These are phyloP conservation scores for Colletotrichum nymphaeae DNA, from an alignment of 2,329 filamentous ascomycete genomes.

Conservation along the genomic window DNA sequence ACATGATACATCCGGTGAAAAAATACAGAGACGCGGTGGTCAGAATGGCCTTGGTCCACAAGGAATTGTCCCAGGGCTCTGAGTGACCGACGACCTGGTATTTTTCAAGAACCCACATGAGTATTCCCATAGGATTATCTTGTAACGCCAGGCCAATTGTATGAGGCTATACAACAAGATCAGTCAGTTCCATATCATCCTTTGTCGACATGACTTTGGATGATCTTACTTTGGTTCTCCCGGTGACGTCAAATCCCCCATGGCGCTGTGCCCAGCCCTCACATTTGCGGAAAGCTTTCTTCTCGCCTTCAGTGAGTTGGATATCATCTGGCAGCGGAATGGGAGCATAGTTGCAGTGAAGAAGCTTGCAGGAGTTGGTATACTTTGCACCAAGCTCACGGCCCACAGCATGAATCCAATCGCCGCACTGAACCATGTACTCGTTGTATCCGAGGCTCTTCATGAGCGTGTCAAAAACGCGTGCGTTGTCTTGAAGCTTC, in stretches of 20 bases:
- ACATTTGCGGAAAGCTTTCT: conserved; percentile 41
- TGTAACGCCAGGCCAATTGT: conserved; percentile 54
- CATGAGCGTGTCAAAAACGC: conserved; percentile 51
- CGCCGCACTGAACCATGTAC: conserved; percentile 52
- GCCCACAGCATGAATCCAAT: conserved; percentile 54
- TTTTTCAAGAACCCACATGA: conserved; percentile 57
- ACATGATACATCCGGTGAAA: conserved; percentile 40
- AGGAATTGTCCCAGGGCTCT: conserved; percentile 33
- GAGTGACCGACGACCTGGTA: conserved; percentile 33
- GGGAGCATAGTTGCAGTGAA: conserved; percentile 55
- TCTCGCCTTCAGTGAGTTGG: conserved; percentile 46
- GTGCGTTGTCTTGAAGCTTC: conserved; percentile 50
- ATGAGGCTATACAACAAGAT: conserved; percentile 43
- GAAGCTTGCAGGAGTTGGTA: conserved; percentile 47
- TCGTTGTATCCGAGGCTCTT: conserved; percentile 51
- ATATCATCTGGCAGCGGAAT: conserved; percentile 45
- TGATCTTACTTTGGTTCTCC: conserved; percentile 46
- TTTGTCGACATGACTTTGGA: background rate
- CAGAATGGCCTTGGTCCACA: conserved; percentile 34
- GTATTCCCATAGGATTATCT: conserved; percentile 55
- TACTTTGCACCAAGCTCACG: conserved; percentile 48
- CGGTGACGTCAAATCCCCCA: conserved; percentile 53
- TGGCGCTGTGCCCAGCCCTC: conserved; percentile 49
- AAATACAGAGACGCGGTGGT: conserved; percentile 40
- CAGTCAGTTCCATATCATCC: background rate